Evolutionary conservation across 2,329 filamentous ascomycete species (phyloP).

Genomic region (Pestalotiopsis sp.): DNA sequence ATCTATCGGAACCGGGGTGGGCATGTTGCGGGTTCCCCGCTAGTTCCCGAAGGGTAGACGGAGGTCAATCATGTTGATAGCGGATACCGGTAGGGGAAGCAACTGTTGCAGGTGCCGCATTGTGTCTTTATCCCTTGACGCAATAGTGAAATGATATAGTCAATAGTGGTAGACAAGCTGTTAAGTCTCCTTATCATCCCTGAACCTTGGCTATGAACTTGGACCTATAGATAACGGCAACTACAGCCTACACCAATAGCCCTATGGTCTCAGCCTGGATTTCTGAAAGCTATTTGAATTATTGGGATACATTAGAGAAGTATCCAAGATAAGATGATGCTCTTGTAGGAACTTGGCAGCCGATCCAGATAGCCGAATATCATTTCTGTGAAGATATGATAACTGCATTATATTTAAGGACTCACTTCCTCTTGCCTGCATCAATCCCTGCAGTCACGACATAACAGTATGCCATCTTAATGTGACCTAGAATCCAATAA

Average conservation of each 20-base stretch:
- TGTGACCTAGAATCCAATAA: neutral
- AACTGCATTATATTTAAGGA: neutral
- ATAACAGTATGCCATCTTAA: neutral
- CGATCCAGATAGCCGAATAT: neutral
- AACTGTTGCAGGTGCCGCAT: neutral
- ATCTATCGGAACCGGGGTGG: conserved; percentile 4
- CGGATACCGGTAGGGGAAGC: neutral
- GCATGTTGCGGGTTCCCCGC: neutral
- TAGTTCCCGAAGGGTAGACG: conserved; percentile 2
- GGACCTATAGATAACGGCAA: conserved; percentile 8
- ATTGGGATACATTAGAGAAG: no score
- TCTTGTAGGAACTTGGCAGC: conserved; percentile 5
- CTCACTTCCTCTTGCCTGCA: neutral
- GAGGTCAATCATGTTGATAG: neutral
- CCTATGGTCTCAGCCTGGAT: neutral
- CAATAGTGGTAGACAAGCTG: no score
- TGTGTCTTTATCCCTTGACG: neutral
- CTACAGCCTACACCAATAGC: neutral
- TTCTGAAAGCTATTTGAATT: no score
- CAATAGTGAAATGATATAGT: neutral
- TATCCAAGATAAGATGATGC: neutral
- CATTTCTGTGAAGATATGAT: neutral
- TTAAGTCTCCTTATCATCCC: neutral
- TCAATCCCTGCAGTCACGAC: neutral
- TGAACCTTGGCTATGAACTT: neutral